Conservation (phyloP, 176 grass and related monocot species). For the Lolium perenne region DNA sequence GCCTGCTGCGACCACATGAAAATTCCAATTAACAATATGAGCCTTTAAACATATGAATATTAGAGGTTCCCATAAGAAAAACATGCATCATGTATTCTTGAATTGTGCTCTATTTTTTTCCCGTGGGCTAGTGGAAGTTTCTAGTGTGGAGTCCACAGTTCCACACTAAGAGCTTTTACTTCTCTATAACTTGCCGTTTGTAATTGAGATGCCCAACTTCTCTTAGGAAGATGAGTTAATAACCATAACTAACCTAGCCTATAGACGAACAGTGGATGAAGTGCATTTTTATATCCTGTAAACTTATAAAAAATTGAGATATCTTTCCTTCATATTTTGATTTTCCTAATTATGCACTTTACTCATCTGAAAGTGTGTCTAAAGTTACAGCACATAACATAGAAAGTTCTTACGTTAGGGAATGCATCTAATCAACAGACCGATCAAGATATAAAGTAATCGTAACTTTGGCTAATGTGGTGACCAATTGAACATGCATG, state of each 20-base stretch:
- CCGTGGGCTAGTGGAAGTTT: constrained; percentile 77
- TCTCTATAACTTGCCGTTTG: constrained; percentile 33
- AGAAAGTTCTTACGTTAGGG: constrained; percentile 78
- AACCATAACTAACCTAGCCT: constrained; percentile 59
- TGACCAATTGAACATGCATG: constrained; percentile 48
- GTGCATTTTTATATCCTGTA: not conserved
- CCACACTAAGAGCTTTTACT: constrained; percentile 85
- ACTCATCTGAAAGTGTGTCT: constrained; percentile 62
- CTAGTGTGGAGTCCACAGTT: constrained; percentile 88
- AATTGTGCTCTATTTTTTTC: constrained; percentile 61
- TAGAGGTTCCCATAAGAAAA: not conserved
- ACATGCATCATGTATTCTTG: not conserved
- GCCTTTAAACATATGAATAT: too few species aligned
- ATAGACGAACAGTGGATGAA: constrained; percentile 52
- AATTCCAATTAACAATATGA: too few species aligned
- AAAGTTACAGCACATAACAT: constrained; percentile 83
- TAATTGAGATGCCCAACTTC: not conserved
- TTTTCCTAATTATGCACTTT: constrained; percentile 36
- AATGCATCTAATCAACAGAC: constrained; percentile 86
- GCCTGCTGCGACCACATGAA: too few species aligned
- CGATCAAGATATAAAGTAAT: constrained; percentile 49
- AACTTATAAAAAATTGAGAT: not conserved
- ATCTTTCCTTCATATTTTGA: constrained; percentile 26
- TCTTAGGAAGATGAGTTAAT: constrained; percentile 64
- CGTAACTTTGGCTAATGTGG: not conserved